Evolutionary conservation across 2,329 filamentous ascomycete species (phyloP).

Genomic region (Trichoderma lentiforme): DNA sequence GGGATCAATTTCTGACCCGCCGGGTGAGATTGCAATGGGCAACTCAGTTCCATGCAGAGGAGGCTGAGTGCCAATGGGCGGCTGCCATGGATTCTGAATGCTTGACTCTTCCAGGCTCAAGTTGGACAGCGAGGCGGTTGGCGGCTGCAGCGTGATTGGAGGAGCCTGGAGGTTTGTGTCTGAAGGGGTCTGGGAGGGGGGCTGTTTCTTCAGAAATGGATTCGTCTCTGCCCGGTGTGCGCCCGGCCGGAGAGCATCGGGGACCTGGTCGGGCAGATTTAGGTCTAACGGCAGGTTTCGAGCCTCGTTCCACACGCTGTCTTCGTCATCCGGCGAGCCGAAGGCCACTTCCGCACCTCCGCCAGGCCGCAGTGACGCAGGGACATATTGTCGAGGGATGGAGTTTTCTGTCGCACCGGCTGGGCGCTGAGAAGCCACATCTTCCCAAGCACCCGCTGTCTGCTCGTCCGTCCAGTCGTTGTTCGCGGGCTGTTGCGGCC

Average conservation of each 20-base stretch:
- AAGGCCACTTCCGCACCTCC: conserved; percentile 18
- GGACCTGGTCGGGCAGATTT: conserved; percentile 25
- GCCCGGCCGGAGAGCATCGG: conserved; percentile 35
- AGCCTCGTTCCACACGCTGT: conserved; percentile 33
- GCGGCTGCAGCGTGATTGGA: conserved; percentile 21
- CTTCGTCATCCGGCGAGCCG: conserved; percentile 26
- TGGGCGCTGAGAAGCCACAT: conserved; percentile 9
- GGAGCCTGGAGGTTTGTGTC: not conserved
- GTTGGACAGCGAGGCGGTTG: conserved; percentile 40
- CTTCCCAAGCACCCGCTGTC: conserved; percentile 11
- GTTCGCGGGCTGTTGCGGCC: not conserved
- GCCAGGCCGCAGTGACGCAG: conserved; percentile 34
- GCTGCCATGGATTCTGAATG: conserved; percentile 37
- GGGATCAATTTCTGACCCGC: conserved; percentile 30
- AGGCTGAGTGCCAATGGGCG: conserved; percentile 24
- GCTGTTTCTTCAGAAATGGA: conserved; percentile 51
- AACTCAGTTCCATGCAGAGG: not conserved
- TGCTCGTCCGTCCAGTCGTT: conserved; percentile 12
- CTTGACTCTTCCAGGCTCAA: conserved; percentile 41
- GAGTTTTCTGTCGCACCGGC: not conserved
- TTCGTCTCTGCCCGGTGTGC: conserved; percentile 44
- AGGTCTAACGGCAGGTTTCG: conserved; percentile 21
- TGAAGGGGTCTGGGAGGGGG: conserved; percentile 36
- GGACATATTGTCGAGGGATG: conserved; percentile 24
- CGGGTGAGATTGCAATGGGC: conserved; percentile 21